phyloP scores from a whole-genome alignment of 2,329 filamentous ascomycete genomes.

The Colletotrichum gloeosporioides region DNA sequence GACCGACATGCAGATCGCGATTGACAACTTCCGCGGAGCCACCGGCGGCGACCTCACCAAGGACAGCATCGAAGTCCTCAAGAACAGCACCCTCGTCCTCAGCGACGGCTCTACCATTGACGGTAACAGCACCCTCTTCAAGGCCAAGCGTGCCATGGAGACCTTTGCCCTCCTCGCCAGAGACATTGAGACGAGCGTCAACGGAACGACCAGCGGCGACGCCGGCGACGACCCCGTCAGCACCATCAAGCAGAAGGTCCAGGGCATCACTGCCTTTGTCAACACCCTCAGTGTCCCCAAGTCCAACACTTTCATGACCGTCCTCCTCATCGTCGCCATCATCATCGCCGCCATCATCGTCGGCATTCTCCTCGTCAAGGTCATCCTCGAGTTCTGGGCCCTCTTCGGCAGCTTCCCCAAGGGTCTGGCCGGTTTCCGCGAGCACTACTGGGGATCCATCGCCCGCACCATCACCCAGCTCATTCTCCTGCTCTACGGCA shows the following conservation, averaged over 20 bases:
- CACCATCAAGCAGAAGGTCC: conserved; percentile 54
- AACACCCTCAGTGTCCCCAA: conserved; percentile 84
- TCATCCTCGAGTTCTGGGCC: conserved; percentile 89
- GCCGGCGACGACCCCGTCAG: conserved; percentile 16
- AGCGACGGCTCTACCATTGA: conserved; percentile 61
- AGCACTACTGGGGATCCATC: conserved; percentile 95
- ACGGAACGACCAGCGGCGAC: conserved; percentile 35
- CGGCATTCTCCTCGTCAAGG: conserved; percentile 86
- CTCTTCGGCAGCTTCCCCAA: conserved; percentile 88
- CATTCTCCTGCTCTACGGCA: conserved; percentile 89
- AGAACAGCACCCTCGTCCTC: conserved; percentile 78
- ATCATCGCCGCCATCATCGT: conserved; percentile 84
- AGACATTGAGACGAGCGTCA: conserved; percentile 52
- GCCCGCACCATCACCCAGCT: conserved; percentile 88
- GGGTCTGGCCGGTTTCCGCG: conserved; percentile 81
- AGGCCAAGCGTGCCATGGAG: conserved; percentile 52
- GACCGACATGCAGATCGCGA: conserved; percentile 78
- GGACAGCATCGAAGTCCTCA: conserved; percentile 77
- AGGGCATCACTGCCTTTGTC: conserved; percentile 82
- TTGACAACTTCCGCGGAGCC: conserved; percentile 79
- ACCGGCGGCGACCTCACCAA: conserved; percentile 88
- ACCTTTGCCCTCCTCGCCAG: conserved; percentile 59
- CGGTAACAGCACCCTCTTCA: conserved; percentile 20
- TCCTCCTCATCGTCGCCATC: conserved; percentile 87
- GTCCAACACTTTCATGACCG: conserved; percentile 95